These are phyloP conservation scores for Eucalyptus lansdowneana DNA, from an alignment of 345 rosid genomes.

Conservation along the genomic window DNA sequence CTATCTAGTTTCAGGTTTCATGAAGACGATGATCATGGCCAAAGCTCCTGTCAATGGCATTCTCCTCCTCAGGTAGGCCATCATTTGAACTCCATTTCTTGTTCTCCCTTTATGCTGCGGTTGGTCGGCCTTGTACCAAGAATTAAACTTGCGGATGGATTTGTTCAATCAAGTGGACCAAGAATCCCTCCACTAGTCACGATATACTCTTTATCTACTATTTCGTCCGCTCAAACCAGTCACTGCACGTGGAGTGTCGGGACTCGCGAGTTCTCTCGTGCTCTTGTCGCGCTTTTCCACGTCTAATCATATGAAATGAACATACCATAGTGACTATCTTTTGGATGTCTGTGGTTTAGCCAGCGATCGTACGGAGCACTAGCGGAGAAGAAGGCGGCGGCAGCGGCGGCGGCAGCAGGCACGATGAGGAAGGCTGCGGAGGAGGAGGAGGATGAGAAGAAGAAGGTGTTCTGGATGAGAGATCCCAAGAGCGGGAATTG, in stretches of 20 bases:
- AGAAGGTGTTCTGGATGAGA: slow-evolving; percentile 26
- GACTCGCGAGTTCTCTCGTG: neutral
- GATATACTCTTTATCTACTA: neutral
- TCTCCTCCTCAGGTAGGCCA: neutral
- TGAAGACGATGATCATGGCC: neutral
- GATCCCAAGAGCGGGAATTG: slow-evolving; percentile 43
- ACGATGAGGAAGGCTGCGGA: neutral
- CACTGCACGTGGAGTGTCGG: neutral
- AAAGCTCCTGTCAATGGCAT: neutral
- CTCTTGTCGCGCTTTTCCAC: neutral
- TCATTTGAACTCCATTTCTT: neutral
- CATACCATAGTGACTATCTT: neutral
- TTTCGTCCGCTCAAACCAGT: neutral
- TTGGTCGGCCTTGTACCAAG: neutral
- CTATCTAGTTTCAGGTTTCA: neutral
- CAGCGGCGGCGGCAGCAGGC: neutral
- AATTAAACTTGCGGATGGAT: no score
- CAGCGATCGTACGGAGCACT: neutral
- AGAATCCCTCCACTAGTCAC: neutral
- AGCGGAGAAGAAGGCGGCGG: neutral
- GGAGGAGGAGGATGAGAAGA: neutral
- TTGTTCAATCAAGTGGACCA: neutral
- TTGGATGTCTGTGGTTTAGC: neutral
- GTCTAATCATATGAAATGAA: neutral
- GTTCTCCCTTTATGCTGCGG: neutral